A percentile compares a stretch with the other conserved stretches of the same genome.
phyloP scores from a whole-genome alignment of 1,284 basidiomycete genomes.

The Austroboletus niveus region DNA sequence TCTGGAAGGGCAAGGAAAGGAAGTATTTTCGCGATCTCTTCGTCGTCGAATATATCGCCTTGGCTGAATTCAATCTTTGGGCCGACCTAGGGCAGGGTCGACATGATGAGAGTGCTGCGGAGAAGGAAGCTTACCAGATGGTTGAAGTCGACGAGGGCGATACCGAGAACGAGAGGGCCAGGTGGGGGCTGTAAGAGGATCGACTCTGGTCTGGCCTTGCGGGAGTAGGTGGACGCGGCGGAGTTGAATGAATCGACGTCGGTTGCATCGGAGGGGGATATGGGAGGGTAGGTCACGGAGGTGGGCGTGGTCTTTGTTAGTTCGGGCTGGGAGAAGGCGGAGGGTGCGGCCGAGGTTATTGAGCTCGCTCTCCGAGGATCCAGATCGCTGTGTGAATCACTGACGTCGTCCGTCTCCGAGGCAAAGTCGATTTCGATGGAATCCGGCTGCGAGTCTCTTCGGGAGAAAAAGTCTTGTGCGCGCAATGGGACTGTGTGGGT shows the following conservation, averaged over 20 bases:
- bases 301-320: conserved; percentile 32
- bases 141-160: conserved; percentile 89
- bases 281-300: conserved; percentile 57
- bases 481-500: conserved; percentile 37
- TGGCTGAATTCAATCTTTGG: conserved; percentile 84
- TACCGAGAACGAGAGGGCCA: conserved; percentile 72
- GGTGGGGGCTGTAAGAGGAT: conserved; percentile 56
- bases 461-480: conserved; percentile 38
- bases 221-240: conserved; percentile 61
- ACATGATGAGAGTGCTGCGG: conserved; percentile 12
- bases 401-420: conserved; percentile 52
- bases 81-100: conserved; percentile 61
- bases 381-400: conserved; percentile 39
- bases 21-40: conserved; percentile 78
- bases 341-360: conserved; percentile 49
- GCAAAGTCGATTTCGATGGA: conserved; percentile 53
- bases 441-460: conserved; percentile 45
- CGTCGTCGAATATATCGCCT: conserved; percentile 74
- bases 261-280: conserved; percentile 42
- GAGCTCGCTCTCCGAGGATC: conserved; percentile 41
- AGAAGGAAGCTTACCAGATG: conserved; percentile 61
- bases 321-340: conserved; percentile 34
- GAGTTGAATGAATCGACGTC: conserved; percentile 62
- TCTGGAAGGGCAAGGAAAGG: conserved; percentile 98
- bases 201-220: conserved; percentile 76